Percentiles rank a stretch among this genome's conserved stretches.
Conservation (phyloP, 441 rosid genomes). For the Aleurites moluccanus region DNA sequence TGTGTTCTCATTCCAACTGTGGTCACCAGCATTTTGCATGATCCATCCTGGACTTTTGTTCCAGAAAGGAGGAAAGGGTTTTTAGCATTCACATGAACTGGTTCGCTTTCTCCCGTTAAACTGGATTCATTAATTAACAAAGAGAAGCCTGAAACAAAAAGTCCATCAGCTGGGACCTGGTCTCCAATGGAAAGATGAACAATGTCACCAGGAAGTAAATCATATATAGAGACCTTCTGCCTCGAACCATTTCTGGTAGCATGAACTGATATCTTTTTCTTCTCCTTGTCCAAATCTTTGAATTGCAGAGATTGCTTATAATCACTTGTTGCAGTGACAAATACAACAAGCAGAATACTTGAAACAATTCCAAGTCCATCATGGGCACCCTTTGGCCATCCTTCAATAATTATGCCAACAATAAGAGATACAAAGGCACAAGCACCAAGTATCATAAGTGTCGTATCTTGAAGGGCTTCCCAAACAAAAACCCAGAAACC, state of each 20-base stretch:
- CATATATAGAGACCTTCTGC: slow-evolving; percentile 42
- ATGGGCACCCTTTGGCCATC: slow-evolving; percentile 51
- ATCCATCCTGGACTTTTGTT: slow-evolving; percentile 49
- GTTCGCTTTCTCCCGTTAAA: slow-evolving; percentile 60
- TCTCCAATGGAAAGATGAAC: slow-evolving; percentile 53
- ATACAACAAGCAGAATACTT: slow-evolving; percentile 45
- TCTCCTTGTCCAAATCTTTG: slow-evolving; percentile 39
- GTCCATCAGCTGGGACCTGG: slow-evolving; percentile 58
- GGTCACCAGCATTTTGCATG: slow-evolving; percentile 48
- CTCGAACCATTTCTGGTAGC: slow-evolving; percentile 43
- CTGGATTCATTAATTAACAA: slow-evolving; percentile 50
- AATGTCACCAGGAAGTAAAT: slow-evolving; percentile 49
- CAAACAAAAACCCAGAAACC: slow-evolving; percentile 75
- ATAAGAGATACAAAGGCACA: slow-evolving; percentile 48
- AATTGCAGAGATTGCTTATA: slow-evolving; percentile 46
- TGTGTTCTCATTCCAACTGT: slow-evolving; percentile 53
- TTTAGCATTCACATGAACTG: slow-evolving; percentile 26
- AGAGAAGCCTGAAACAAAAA: slow-evolving; percentile 49
- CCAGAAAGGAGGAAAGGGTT: slow-evolving; percentile 53
- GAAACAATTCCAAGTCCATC: slow-evolving; percentile 59
- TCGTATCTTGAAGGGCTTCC: slow-evolving; percentile 52
- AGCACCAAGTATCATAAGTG: slow-evolving; percentile 42
- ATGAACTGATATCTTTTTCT: slow-evolving; percentile 41
- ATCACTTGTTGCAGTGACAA: slow-evolving; percentile 48
- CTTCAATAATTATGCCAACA: slow-evolving; percentile 46